phyloP scores from a whole-genome alignment of 1,284 basidiomycete genomes.

The Cyathus pygmaeus region DNA sequence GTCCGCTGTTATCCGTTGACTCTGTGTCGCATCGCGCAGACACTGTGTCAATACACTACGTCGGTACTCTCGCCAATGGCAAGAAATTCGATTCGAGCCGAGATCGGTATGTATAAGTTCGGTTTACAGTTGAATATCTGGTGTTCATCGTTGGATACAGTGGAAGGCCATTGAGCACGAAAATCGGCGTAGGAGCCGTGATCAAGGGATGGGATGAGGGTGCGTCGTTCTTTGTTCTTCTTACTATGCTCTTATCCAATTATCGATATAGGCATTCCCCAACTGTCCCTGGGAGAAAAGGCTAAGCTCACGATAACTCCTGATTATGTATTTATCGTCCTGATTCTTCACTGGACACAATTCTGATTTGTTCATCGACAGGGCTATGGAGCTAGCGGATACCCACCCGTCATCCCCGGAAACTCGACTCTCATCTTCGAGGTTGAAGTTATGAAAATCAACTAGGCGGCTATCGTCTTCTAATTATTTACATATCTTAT shows the following conservation, averaged over 20 bases:
- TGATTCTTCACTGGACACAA: not conserved
- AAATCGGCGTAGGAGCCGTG: conserved; percentile 84
- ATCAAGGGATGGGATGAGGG: conserved; percentile 95
- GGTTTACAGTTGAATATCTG: not conserved
- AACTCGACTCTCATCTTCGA: conserved; percentile 83
- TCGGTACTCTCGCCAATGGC: conserved; percentile 72
- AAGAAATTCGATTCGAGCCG: conserved; percentile 77
- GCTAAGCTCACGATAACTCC: conserved; percentile 74
- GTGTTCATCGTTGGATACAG: conserved; percentile 43
- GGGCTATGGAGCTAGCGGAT: conserved; percentile 78
- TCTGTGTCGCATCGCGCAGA: no score
- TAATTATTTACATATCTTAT: no score
- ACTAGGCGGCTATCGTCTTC: no score
- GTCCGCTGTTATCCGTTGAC: conserved; percentile 10
- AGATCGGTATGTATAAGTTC: conserved; percentile 62
- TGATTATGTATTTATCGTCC: conserved; percentile 66
- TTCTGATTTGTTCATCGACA: conserved; percentile 33
- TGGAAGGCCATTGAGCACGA: conserved; percentile 71
- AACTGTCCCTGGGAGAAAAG: conserved; percentile 83
- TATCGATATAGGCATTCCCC: conserved; percentile 66
- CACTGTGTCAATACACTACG: conserved; percentile 73
- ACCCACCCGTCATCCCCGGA: conserved; percentile 84
- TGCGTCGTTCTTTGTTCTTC: conserved; percentile 44
- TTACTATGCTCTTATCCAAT: conserved; percentile 15
- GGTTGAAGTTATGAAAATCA: conserved; percentile 83